A percentile compares a stretch with the other conserved stretches of the same genome.
These are phyloP conservation scores for Pseudogymnoascus sp. DNA, from an alignment of 2,329 filamentous ascomycete genomes.

Conservation along the genomic window DNA sequence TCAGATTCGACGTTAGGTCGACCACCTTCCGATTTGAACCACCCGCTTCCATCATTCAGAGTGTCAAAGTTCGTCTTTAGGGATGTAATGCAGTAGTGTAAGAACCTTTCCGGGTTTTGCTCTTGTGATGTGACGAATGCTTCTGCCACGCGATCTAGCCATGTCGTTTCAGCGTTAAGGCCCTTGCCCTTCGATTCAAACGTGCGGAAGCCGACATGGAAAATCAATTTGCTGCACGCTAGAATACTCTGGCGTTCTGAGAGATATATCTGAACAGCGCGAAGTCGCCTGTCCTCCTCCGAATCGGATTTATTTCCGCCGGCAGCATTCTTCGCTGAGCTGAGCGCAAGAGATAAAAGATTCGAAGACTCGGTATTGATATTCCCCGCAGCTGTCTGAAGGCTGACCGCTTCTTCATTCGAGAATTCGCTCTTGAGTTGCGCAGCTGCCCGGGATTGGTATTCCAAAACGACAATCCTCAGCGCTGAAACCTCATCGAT, in stretches of 20 bases:
- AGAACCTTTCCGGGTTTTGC: conserved; percentile 15
- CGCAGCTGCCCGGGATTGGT: conserved; percentile 68
- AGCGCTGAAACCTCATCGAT: conserved; percentile 79
- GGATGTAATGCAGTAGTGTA: conserved; percentile 38
- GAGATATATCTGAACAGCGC: conserved; percentile 65
- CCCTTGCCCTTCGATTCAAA: conserved; percentile 16
- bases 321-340: conserved; percentile 15
- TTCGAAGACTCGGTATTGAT: conserved; percentile 51
- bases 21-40: conserved; percentile 37
- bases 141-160: conserved; percentile 13
- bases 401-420: conserved; percentile 67
- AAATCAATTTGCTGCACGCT: conserved; percentile 48
- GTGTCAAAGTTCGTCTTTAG: conserved; percentile 42
- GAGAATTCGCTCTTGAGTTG: conserved; percentile 67
- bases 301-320: conserved; percentile 53
- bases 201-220: conserved; percentile 28
- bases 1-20: conserved; percentile 48
- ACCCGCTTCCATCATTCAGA: conserved; percentile 36
- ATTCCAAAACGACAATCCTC: conserved; percentile 72
- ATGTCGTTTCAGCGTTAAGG: conserved; percentile 1
- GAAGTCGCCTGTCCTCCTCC: conserved; percentile 52
- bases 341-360: conserved; percentile 41
- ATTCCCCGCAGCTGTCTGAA: conserved; percentile 65
- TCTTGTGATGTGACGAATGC: conserved; percentile 11
- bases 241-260: conserved; percentile 62